Evolutionary conservation across 345 rosid species (phyloP).

Genomic region (Populus davidiana): DNA sequence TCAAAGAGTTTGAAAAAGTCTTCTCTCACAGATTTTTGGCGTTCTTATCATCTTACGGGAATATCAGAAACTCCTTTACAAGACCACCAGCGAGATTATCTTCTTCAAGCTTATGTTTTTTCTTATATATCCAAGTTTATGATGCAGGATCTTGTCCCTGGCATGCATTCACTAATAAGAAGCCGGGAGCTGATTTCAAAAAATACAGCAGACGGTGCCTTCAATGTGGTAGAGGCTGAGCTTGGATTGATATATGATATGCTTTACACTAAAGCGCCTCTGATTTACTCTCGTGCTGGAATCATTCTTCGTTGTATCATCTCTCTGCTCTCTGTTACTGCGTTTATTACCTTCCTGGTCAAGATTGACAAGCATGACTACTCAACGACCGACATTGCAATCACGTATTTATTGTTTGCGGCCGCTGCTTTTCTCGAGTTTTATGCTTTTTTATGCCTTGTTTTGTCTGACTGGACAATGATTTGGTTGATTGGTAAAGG

Average conservation of each 20-base stretch:
- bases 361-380: too few relatives aligned
- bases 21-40: not conserved
- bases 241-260: slow-evolving; percentile 42
- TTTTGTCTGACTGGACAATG: too few relatives aligned
- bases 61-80: too few relatives aligned
- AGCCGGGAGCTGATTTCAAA: not conserved
- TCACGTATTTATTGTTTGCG: too few relatives aligned
- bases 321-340: slow-evolving; percentile 5
- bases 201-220: slow-evolving; percentile 11
- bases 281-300: slow-evolving; percentile 18
- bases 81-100: not conserved
- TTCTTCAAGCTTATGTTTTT: not conserved
- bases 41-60: too few relatives aligned
- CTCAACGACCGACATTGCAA: too few relatives aligned
- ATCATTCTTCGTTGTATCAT: slow-evolving; percentile 7
- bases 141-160: not conserved
- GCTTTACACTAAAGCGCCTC: slow-evolving; percentile 35
- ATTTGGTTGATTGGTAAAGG: too few relatives aligned
- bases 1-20: not conserved
- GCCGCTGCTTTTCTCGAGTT: too few relatives aligned
- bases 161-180: not conserved
- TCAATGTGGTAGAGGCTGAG: slow-evolving; percentile 38
- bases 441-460: too few relatives aligned
- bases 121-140: not conserved
- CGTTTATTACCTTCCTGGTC: slow-evolving; percentile 12